Percentiles rank a stretch among this genome's conserved stretches.
Evolutionary conservation across 495 filamentous ascomycete genomes (phyloP).

Genomic region (Lasiosphaeria ovina): DNA sequence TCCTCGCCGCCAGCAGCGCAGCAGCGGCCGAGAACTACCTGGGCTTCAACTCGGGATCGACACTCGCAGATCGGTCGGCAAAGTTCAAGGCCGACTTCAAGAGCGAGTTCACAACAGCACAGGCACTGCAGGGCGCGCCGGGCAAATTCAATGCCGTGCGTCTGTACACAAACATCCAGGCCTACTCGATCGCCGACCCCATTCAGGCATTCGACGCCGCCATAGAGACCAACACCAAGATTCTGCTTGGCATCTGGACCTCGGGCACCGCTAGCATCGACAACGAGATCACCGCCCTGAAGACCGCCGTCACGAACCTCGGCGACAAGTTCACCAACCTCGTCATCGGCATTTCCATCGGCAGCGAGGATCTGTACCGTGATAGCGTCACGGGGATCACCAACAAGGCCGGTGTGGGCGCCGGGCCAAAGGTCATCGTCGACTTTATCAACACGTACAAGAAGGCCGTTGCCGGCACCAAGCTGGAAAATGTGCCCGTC

Average conservation of each 20-base stretch:
- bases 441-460: conserved; percentile 50
- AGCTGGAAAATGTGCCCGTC: conserved; percentile 40
- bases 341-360: conserved; percentile 52
- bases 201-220: conserved; percentile 54
- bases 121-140: conserved; percentile 40
- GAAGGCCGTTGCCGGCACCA: conserved; percentile 33
- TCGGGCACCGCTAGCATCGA: conserved; percentile 48
- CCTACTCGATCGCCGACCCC: conserved; percentile 46
- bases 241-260: conserved; percentile 54
- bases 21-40: conserved; percentile 39
- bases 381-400: conserved; percentile 38
- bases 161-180: conserved; percentile 54
- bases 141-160: conserved; percentile 49
- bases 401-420: conserved; percentile 45
- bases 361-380: conserved; percentile 57
- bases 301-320: conserved; percentile 41
- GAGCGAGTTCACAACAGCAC: conserved; percentile 46
- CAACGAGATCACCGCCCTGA: conserved; percentile 47
- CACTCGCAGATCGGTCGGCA: conserved; percentile 43
- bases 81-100: conserved; percentile 49
- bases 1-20: conserved; percentile 32
- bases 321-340: conserved; percentile 44
- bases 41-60: conserved; percentile 51
- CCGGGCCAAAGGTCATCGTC: conserved; percentile 39
- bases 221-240: conserved; percentile 46